Conservation (phyloP, 2,329 filamentous ascomycete species). For the Ascochyta rabiei region DNA sequence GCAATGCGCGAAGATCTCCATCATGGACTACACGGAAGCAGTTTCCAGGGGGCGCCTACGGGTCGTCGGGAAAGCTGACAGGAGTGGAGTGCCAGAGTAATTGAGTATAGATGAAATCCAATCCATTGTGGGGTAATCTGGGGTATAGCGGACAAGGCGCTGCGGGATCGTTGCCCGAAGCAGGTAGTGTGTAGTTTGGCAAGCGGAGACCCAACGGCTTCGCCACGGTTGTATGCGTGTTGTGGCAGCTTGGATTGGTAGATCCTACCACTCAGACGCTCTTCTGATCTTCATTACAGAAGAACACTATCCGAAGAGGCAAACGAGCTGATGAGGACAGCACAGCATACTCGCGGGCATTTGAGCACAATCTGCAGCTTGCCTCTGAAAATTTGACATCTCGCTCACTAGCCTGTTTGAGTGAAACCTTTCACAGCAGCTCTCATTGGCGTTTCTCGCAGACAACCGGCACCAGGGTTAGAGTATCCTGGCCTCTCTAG, state of each 20-base stretch:
- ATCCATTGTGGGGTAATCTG: slow-evolving; percentile 40
- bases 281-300: background rate
- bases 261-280: slow-evolving; percentile 7
- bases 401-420: background rate
- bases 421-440: background rate
- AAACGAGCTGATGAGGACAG: background rate
- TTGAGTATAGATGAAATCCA: slow-evolving; percentile 45
- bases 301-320: background rate
- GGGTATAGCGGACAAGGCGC: slow-evolving; percentile 42
- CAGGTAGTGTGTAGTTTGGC: slow-evolving; percentile 25
- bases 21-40: slow-evolving; percentile 19
- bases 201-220: slow-evolving; percentile 15
- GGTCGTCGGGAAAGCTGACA: slow-evolving; percentile 39
- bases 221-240: slow-evolving; percentile 27
- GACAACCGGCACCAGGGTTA: background rate
- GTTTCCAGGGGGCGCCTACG: slow-evolving; percentile 32
- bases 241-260: slow-evolving; percentile 22
- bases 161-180: slow-evolving; percentile 38
- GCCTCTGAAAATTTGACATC: background rate
- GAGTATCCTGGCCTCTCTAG: slow-evolving; percentile 29
- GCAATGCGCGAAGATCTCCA: slow-evolving; percentile 26
- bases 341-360: background rate
- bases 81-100: slow-evolving; percentile 28
- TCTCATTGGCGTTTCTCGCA: slow-evolving; percentile 16
- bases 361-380: background rate